Conservation (phyloP, 2,329 filamentous ascomycete genomes). For the Exophiala aquamarina region DNA sequence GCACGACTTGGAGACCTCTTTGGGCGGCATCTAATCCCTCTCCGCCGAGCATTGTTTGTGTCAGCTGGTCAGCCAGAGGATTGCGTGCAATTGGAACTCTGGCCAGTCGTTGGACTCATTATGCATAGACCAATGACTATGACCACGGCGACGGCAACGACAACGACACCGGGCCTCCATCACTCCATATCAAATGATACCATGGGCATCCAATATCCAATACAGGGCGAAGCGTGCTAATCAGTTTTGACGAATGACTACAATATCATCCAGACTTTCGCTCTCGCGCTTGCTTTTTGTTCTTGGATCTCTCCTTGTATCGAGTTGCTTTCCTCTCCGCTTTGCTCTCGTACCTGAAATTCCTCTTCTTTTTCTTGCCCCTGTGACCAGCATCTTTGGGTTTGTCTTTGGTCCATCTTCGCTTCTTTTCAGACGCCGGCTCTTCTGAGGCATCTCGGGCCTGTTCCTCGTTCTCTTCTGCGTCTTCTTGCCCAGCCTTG, state of each 20-base stretch:
- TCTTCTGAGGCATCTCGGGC: conserved; percentile 31
- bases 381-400: conserved; percentile 42
- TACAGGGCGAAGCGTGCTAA: conserved; percentile 19
- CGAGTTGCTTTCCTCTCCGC: conserved; percentile 67
- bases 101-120: conserved; percentile 12
- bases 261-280: conserved; percentile 29
- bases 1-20: conserved; percentile 84
- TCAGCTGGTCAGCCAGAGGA: neutral
- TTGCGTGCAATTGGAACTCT: conserved; percentile 27
- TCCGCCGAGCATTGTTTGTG: conserved; percentile 24
- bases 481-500: conserved; percentile 42
- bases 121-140: conserved; percentile 9
- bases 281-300: conserved; percentile 66
- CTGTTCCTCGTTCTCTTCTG: conserved; percentile 28
- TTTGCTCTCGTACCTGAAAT: conserved; percentile 92
- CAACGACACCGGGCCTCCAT: too few species aligned
- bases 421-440: conserved; percentile 35
- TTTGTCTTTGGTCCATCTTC: conserved; percentile 49
- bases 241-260: conserved; percentile 14
- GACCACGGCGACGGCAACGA: too few species aligned
- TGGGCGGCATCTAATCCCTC: conserved; percentile 78
- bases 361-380: conserved; percentile 79
- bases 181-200: conserved; percentile 23
- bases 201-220: conserved; percentile 26
- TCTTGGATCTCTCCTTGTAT: conserved; percentile 66